Evolutionary conservation across 176 grass and related monocot species (phyloP).

Genomic region (Eleusine coracana): DNA sequence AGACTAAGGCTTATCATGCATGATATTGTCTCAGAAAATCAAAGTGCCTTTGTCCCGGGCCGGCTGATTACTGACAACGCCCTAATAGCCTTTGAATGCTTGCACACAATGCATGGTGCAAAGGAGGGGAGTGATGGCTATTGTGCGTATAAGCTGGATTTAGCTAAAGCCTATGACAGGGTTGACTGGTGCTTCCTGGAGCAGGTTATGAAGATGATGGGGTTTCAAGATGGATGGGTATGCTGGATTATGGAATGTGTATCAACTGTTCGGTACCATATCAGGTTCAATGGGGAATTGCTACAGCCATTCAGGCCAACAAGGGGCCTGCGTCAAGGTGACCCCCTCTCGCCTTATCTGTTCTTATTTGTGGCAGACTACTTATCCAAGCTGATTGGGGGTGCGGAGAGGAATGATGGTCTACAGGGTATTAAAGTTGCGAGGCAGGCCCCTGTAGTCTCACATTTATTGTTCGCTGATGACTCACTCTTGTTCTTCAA

Average conservation of each 20-base stretch:
- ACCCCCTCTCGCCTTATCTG: neutral
- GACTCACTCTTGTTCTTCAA: no score
- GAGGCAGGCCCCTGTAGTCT: neutral
- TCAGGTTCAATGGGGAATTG: neutral
- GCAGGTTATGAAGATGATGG: neutral
- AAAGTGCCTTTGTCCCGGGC: neutral
- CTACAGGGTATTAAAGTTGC: no score
- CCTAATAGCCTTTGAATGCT: neutral
- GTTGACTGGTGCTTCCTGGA: neutral
- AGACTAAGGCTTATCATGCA: neutral
- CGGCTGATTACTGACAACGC: neutral
- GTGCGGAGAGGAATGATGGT: no score
- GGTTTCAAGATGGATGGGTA: neutral
- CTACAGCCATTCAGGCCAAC: neutral
- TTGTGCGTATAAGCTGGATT: neutral
- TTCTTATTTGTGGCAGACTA: neutral
- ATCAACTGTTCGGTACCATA: neutral
- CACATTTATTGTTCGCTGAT: no score
- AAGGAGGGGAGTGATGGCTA: no score
- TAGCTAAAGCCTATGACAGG: neutral
- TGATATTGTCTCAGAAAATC: neutral
- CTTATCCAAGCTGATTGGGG: neutral
- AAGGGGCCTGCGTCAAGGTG: neutral
- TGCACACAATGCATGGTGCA: neutral
- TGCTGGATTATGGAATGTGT: neutral